Base-by-base conservation (phyloP, 768 basidiomycete genomes). In the Mycena galopus region DNA sequence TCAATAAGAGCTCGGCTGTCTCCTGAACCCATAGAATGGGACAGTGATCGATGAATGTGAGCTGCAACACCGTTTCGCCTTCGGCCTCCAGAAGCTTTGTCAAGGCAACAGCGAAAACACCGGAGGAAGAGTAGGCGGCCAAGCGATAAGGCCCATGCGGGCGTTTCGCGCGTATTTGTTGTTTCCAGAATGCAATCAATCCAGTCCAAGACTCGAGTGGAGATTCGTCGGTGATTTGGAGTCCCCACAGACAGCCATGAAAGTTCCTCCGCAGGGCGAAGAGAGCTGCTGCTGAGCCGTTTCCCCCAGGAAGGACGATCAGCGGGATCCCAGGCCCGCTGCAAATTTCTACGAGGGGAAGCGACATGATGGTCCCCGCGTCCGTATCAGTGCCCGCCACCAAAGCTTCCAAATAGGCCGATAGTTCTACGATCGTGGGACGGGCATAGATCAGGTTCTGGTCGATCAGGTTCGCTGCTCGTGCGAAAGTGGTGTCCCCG, bases 81-180 rank as follows among this genome's bases (percentile, higher is more conserved):
- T 14, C 23, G 14, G 51, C 66, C 29, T 75, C 71, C 42, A 75
- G n/a, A 35, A 61, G 0, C 21, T 69, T 69, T 1, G 59, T 27
- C 29, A 75, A 25, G 10, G 65, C 57, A 4, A 72, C 70, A 12
- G 25, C 37, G 25, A 57, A 27, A 21, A 75, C 25, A 14, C 12
- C 17, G 21, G 71, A 62, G 37, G 23, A 56, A 2, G 47, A 68
- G 42, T 33, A 75, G 0, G 50, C 65, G 23, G 69, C 74, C 17
- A 75, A 14, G 0, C 71, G 59, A 35, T 75, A 72, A 1, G 74
- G 74, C 1, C 74, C 74, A 7, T 32, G 30, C 16, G 74, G 74
- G n/a, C 33, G 14, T 33, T 65, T 69, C 21, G 9, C 51, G 39
- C 67, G 55, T 19, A 73, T 73, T 27, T 62, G 25, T 19, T 55